Evolutionary conservation across 2,329 filamentous ascomycete species (phyloP).

Genomic region (Metarhizium album): DNA sequence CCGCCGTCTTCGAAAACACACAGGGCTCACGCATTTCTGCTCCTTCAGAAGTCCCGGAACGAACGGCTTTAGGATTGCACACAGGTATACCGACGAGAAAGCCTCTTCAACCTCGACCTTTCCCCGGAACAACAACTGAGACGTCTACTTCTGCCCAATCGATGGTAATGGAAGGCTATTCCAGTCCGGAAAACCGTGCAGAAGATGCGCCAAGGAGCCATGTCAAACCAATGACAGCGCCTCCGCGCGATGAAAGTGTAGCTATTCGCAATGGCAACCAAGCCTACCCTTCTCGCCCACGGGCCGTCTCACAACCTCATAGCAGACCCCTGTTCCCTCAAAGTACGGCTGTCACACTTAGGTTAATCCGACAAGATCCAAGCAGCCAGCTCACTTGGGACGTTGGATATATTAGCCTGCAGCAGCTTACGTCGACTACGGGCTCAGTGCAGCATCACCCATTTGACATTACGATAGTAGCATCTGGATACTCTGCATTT

Average conservation of each 20-base stretch:
- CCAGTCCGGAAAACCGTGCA: neutral
- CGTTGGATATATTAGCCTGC: constrained; percentile 51
- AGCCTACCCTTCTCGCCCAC: neutral
- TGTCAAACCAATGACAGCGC: neutral
- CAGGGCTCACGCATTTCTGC: constrained; percentile 5
- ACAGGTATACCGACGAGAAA: constrained; percentile 15
- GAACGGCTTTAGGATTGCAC: constrained; percentile 8
- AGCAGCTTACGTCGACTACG: constrained; percentile 3
- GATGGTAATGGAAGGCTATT: neutral
- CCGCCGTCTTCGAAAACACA: neutral
- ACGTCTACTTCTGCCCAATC: neutral
- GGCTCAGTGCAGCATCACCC: constrained; percentile 21
- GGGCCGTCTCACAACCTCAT: neutral
- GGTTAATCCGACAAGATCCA: constrained; percentile 64
- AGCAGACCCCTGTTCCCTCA: constrained; percentile 28
- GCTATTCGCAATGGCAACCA: neutral
- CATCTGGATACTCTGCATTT: constrained; percentile 47
- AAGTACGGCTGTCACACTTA: constrained; percentile 39
- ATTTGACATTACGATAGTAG: constrained; percentile 43
- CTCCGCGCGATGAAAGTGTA: neutral
- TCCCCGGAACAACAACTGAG: neutral
- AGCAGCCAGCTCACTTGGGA: constrained; percentile 62
- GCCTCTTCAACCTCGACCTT: constrained; percentile 17
- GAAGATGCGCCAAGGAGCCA: neutral
- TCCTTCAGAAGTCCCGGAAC: neutral